Base-by-base conservation (phyloP, 2,329 filamentous ascomycete genomes). In the Fusarium sp. region DNA sequence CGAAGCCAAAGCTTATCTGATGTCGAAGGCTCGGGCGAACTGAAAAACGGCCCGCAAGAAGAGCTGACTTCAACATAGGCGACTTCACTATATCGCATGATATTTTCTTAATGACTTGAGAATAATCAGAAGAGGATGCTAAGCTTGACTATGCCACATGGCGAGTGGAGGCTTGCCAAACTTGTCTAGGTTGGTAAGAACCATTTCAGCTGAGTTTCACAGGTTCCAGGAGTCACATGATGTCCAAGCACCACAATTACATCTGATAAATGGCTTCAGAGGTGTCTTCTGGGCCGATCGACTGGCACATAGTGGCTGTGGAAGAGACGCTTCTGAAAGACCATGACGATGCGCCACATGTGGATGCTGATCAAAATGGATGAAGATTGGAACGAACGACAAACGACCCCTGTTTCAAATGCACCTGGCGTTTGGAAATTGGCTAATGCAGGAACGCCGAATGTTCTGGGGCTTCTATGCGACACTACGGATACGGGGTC, bases 401-500 rank as follows among this genome's bases (percentile, higher is more conserved):
- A 66, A 67, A 55, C 31, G 24, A 67, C 73, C 70, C 70, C 66
- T 75, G 75, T 76, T 77, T 76, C 73, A 76, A 68, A 63, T 56
- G 54, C 41, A 52, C 67, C 68, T 69, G 59, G 71, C 49, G 48
- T 61, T 69, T 66, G 68, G 54, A 70, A 73, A 63, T 70, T 69
- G 56, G 69, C 75, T 75, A 76, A 76, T 76, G 75, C 74, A 76
- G 75, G 75, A 73, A 76, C 75, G 44, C 55, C 67, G 61, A 63
- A 67, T 35, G 67, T 69, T 59, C 69, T 66, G 63, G 68, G 59
- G 69, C 61, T 72, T 73, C 63, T 57, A 70, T 70, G 63, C 68
- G 64, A 62, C 70, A 66, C 71, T 53, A 71, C 50, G 26, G 6
- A 7, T 16, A n/a, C n/a, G n/a, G n/a, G 28, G 44, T 58, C 48